These are phyloP conservation scores for Colletotrichum gigasporum DNA, from an alignment of 2,329 filamentous ascomycete genomes.

Conservation along the genomic window DNA sequence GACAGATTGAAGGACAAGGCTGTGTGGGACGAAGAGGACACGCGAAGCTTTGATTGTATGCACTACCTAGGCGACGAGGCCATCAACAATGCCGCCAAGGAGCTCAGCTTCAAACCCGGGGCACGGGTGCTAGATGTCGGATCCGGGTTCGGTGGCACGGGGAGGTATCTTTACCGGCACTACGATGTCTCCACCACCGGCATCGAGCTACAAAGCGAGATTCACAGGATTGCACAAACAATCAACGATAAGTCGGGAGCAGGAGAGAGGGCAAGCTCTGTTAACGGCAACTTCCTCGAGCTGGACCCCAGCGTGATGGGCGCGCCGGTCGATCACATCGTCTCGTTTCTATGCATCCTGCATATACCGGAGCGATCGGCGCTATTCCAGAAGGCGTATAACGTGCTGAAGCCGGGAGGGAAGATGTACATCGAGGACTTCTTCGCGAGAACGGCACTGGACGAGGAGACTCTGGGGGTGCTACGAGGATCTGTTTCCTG, in stretches of 20 bases:
- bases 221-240: slow-evolving; percentile 33
- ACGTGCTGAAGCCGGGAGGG: slow-evolving; percentile 25
- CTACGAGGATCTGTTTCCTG: slow-evolving; percentile 32
- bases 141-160: slow-evolving; percentile 35
- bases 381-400: slow-evolving; percentile 29
- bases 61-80: slow-evolving; percentile 35
- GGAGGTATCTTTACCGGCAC: slow-evolving; percentile 33
- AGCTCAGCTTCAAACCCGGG: slow-evolving; percentile 28
- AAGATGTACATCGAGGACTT: slow-evolving; percentile 36
- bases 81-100: slow-evolving; percentile 29
- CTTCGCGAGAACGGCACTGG: slow-evolving; percentile 21
- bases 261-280: slow-evolving; percentile 22
- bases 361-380: slow-evolving; percentile 30
- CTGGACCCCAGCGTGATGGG: background rate
- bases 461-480: background rate
- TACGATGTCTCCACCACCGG: slow-evolving; percentile 30
- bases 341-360: slow-evolving; percentile 36
- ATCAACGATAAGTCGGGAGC: slow-evolving; percentile 30
- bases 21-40: slow-evolving; percentile 33
- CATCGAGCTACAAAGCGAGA: slow-evolving; percentile 34
- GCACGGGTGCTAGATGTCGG: slow-evolving; percentile 33
- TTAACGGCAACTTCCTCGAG: slow-evolving; percentile 31
- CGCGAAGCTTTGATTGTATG: slow-evolving; percentile 35
- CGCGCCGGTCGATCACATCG: slow-evolving; percentile 31
- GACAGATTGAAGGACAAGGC: slow-evolving; percentile 24